These are phyloP conservation scores for Jatropha curcas DNA, from an alignment of 345 rosid genomes.

Conservation along the genomic window DNA sequence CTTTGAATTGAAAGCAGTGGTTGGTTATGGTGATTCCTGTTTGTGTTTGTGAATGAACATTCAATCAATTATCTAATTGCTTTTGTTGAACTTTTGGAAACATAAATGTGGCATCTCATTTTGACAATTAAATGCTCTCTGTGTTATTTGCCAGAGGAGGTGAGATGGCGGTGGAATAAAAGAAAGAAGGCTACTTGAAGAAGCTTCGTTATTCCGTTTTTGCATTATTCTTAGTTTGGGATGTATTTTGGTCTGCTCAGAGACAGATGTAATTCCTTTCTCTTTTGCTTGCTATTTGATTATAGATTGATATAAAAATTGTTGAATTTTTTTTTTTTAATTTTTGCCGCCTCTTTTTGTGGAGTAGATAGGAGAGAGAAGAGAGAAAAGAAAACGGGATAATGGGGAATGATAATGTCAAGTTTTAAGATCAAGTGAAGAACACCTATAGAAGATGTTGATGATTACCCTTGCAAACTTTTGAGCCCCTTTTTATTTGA, in stretches of 20 bases:
- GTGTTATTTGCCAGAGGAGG: neutral
- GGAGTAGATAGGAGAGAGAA: slow-evolving; percentile 39
- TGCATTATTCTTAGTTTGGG: slow-evolving; percentile 76
- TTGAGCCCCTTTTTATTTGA: slow-evolving; percentile 89
- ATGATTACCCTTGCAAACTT: slow-evolving; percentile 74
- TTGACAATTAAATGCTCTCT: neutral
- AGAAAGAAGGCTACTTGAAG: slow-evolving; percentile 54
- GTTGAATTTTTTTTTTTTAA: neutral
- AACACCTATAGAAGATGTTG: slow-evolving; percentile 60
- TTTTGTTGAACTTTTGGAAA: neutral
- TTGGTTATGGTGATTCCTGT: too few species aligned
- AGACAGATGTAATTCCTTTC: slow-evolving; percentile 37
- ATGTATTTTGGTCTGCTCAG: slow-evolving; percentile 64
- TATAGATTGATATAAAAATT: neutral
- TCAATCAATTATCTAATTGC: too few species aligned
- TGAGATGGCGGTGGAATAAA: slow-evolving; percentile 57
- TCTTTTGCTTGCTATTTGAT: neutral
- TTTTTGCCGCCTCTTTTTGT: neutral
- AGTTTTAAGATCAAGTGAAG: slow-evolving; percentile 57
- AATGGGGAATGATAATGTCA: slow-evolving; percentile 11
- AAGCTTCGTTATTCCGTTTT: slow-evolving; percentile 61
- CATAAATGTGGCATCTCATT: neutral
- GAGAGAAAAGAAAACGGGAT: slow-evolving; percentile 21
- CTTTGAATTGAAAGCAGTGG: too few species aligned
- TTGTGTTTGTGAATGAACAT: neutral